phyloP scores from a whole-genome alignment of 2,329 filamentous ascomycete genomes.

The Bipolaris oryzae region DNA sequence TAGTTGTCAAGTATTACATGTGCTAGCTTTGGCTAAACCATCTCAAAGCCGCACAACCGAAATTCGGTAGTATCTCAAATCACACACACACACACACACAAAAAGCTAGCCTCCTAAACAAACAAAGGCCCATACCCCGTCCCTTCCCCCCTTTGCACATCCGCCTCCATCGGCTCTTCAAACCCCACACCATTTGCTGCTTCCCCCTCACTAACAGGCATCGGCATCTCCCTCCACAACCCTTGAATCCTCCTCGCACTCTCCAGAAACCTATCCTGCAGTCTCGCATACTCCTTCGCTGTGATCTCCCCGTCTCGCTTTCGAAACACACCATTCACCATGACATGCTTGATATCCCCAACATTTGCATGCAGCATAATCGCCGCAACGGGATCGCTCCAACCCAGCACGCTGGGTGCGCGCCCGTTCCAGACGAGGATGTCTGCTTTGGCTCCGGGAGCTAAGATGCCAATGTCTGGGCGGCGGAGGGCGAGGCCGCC shows the following conservation, averaged over 20 bases:
- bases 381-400: slow-evolving; percentile 62
- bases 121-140: slow-evolving; percentile 12
- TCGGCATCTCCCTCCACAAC: slow-evolving; percentile 17
- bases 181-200: neutral
- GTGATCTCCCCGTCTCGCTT: slow-evolving; percentile 54
- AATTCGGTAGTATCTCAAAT: no score
- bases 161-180: slow-evolving; percentile 5
- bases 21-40: no score
- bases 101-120: neutral
- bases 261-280: slow-evolving; percentile 28
- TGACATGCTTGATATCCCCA: slow-evolving; percentile 59
- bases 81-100: no score
- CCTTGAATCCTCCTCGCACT: slow-evolving; percentile 31
- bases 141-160: slow-evolving; percentile 8
- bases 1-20: no score
- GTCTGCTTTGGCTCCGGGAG: slow-evolving; percentile 60
- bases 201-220: slow-evolving; percentile 4
- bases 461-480: slow-evolving; percentile 58
- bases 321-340: slow-evolving; percentile 57
- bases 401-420: slow-evolving; percentile 59
- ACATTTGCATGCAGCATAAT: slow-evolving; percentile 62
- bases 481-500: slow-evolving; percentile 60
- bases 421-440: slow-evolving; percentile 60
- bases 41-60: no score
- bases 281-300: slow-evolving; percentile 19